phyloP scores from a whole-genome alignment of 2,329 filamentous ascomycete genomes.

The Clathrospora elynae region DNA sequence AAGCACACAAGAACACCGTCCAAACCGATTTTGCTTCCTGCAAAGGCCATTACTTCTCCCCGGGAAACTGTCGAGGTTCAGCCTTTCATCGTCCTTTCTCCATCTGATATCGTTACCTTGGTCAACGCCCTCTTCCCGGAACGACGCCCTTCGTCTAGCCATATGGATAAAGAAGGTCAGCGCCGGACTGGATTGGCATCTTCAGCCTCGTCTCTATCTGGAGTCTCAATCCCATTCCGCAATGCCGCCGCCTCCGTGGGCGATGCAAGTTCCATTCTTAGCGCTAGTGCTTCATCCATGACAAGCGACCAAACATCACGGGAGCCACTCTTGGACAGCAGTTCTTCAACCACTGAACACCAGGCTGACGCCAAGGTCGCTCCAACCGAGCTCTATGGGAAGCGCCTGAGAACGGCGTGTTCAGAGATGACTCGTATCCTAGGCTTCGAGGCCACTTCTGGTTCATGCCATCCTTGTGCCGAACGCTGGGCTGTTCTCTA shows the following conservation, averaged over 20 bases:
- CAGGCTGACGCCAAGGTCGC: slow-evolving; percentile 56
- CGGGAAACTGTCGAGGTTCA: slow-evolving; percentile 79
- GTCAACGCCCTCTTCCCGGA: slow-evolving; percentile 85
- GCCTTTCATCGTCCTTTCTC: slow-evolving; percentile 78
- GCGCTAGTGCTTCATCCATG: slow-evolving; percentile 73
- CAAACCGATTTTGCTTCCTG: slow-evolving; percentile 68
- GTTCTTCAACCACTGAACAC: slow-evolving; percentile 31
- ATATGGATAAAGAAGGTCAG: slow-evolving; percentile 50
- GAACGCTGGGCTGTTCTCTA: slow-evolving; percentile 85
- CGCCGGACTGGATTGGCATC: slow-evolving; percentile 56
- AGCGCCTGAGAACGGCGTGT: slow-evolving; percentile 67
- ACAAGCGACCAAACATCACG: slow-evolving; percentile 73
- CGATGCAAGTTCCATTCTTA: slow-evolving; percentile 72
- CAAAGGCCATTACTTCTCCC: slow-evolving; percentile 72
- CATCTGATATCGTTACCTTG: slow-evolving; percentile 77
- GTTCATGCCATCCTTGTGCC: slow-evolving; percentile 75
- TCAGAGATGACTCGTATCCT: slow-evolving; percentile 72
- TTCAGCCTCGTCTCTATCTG: slow-evolving; percentile 57
- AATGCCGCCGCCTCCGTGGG: slow-evolving; percentile 58
- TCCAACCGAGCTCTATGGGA: slow-evolving; percentile 50
- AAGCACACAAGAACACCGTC: slow-evolving; percentile 50
- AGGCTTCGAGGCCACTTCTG: slow-evolving; percentile 67
- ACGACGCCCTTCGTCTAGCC: slow-evolving; percentile 65
- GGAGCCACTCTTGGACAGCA: slow-evolving; percentile 63
- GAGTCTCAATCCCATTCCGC: slow-evolving; percentile 56